phyloP scores from a whole-genome alignment of 2,329 filamentous ascomycete genomes.

The Laburnicola sp. region DNA sequence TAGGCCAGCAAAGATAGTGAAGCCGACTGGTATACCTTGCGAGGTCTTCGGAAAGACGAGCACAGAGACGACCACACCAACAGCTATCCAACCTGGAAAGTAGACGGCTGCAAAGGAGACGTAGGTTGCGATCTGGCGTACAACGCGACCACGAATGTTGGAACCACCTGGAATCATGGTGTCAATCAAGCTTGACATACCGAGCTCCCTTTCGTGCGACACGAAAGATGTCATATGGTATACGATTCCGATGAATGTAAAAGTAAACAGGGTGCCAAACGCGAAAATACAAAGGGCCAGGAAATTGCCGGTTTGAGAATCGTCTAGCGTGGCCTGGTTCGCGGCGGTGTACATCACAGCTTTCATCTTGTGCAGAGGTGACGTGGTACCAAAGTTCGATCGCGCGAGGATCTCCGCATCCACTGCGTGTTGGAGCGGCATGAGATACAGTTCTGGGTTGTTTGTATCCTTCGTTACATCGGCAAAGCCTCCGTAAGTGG shows the following conservation, averaged over 20 bases:
- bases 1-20: conserved; percentile 27
- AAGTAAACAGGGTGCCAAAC: conserved; percentile 29
- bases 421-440: conserved; percentile 30
- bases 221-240: conserved; percentile 33
- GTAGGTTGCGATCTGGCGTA: conserved; percentile 26
- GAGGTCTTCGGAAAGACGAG: conserved; percentile 26
- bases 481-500: not conserved
- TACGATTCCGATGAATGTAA: conserved; percentile 25
- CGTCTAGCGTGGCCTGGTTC: conserved; percentile 17
- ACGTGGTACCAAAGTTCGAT: conserved; percentile 21
- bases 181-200: conserved; percentile 32
- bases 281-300: conserved; percentile 19
- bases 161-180: conserved; percentile 31
- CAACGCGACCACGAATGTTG: conserved; percentile 20
- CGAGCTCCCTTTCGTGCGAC: conserved; percentile 29
- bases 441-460: conserved; percentile 18
- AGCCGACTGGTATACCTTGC: conserved; percentile 20
- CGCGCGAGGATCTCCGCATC: conserved; percentile 48
- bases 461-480: conserved; percentile 23
- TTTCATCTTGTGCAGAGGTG: conserved; percentile 13
- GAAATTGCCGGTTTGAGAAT: conserved; percentile 18
- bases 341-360: conserved; percentile 21
- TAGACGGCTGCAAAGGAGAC: conserved; percentile 34
- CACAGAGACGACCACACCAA: conserved; percentile 24
- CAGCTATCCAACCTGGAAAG: conserved; percentile 27